A percentile compares a stretch with the other conserved stretches of the same genome.
Conservation (phyloP, 345 rosid species). For the Zanthoxylum bungeanum region DNA sequence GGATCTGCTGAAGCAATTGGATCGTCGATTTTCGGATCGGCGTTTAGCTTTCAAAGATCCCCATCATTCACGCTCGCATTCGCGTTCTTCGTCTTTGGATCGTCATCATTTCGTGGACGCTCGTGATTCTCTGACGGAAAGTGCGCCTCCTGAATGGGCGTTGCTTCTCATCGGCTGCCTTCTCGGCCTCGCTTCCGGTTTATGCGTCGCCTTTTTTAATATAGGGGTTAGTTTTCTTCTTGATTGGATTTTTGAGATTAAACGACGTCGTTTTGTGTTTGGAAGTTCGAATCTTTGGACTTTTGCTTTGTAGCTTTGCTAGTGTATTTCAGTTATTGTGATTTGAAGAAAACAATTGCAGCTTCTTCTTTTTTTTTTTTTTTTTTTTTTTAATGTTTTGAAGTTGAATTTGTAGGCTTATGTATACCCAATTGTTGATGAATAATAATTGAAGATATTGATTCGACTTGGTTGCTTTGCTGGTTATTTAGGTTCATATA, state of each 20-base stretch:
- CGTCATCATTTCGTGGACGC: constrained; percentile 23
- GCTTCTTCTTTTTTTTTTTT: no score
- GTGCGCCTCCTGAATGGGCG: constrained; percentile 97
- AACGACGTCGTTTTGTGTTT: neutral
- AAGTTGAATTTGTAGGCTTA: no score
- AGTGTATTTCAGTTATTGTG: no score
- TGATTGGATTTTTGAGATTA: no score
- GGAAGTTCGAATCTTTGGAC: neutral
- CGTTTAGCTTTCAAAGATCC: constrained; percentile 43
- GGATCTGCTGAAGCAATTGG: constrained; percentile 61
- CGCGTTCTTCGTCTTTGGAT: constrained; percentile 23
- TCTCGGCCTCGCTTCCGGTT: constrained; percentile 87
- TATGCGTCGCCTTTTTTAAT: constrained; percentile 89
- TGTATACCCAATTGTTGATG: no score
- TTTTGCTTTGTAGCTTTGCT: neutral
- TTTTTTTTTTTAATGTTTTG: no score
- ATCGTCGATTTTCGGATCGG: constrained; percentile 60
- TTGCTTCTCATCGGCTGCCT: constrained; percentile 84
- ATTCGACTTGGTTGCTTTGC: constrained; percentile 14
- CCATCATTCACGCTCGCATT: constrained; percentile 21
- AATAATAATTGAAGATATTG: neutral
- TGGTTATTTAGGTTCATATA: constrained; percentile 64
- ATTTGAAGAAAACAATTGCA: no score
- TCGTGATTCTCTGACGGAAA: constrained; percentile 58
- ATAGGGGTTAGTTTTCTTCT: constrained; percentile 55